Evolutionary conservation across 2,329 filamentous ascomycete genomes (phyloP), one percentile per base, ranked within the genome.

Genomic region (Elsinoe perseae): DNA sequence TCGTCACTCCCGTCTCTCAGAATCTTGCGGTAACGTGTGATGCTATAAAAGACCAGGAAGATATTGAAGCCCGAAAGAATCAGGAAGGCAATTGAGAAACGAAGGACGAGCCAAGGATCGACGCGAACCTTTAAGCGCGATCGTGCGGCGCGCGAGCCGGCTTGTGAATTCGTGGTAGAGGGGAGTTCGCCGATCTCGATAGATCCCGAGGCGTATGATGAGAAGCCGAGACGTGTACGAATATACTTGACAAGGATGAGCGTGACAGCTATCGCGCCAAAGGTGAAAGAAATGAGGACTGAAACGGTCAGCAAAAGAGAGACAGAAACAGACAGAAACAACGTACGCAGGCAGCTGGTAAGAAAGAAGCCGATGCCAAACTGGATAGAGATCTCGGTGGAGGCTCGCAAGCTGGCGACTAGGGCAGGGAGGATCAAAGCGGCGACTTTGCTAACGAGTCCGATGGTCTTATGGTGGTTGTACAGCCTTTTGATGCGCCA

Each of bases 161-260:
- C 12, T 20, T 30, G n/a, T 42, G 40, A 43, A 9, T 40, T 50
- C 14, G 34, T 43, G 10, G 46, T 56, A 6, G 43, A 42, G 10
- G 36, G 36, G 8, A 40, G 34, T 2, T 48, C 20, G 25, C 48
- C 48, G 8, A 53, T 56, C n/a, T 50, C 50, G 36, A 28, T 32
- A 4, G 57, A 54, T 16, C 42, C 54, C 14, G 44, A 54, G 25
- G 44, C 56, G 32, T 56, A 52, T 4, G 52, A 60, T 18, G 25
- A 16, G 25, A 63, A 60, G 20, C 30, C 50, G 14, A 56, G 32
- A 6, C 57, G 56, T n/a, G 52, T 57, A 5, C 48, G 44, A 2
- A 63, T 28, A 32, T 63, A 63, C 36, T 60, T 61, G 54, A 59
- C 32, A 7, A 63, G 34, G 32, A 63, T 61, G 18, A 59, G 50